Base-by-base conservation (phyloP, 768 basidiomycete species). In the Dentipellis fragilis region DNA sequence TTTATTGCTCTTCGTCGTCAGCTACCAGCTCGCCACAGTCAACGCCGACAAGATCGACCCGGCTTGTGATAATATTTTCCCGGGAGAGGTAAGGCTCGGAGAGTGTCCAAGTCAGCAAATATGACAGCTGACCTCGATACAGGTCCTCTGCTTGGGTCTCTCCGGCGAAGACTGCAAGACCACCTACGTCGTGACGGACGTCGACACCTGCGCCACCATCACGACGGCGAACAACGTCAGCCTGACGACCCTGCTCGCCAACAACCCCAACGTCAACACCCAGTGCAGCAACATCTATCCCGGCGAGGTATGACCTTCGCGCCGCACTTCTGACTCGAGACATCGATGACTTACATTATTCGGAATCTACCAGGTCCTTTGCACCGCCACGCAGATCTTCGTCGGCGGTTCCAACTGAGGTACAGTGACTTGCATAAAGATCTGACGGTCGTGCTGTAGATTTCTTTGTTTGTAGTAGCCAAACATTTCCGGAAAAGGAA, bases 201-300 rank as follows among this genome's bases (percentile, higher is more conserved):
- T 72, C 63, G 85, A 90, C 68, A 73, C 72, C 55, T 89, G 88
- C 67, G 77, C 80, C 16, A 57, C 16, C 16, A 71, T 91, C 54
- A 56, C 73, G 21, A 17, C 52, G 22, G 59, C 52, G 1, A 62
- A 69, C 62, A 68, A 71, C 47, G 62, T 86, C 66, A 80, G 82
- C 74, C 56, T 62, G 35, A 80, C 81, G 48, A 74, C 81, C 9
- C 72, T 91, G 35, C 72, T 67, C 66, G 16, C 62, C 58, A 89
- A 89, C 80, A 91, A 91, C 78, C 89, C 87, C 19, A 83, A 88
- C 68, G 76, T 89, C 62, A 60, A 80, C 63, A 4, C 51, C 0
- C 71, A 66, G 0, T 85, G 81, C 68, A 71, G 62, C 62, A 89
- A 89, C 73, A 73, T 90, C 66, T 88, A 89, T 70, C 64, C 85